These are phyloP conservation scores for Amylostereum chailletii DNA, from an alignment of 1,284 basidiomycete species.

Conservation along the genomic window DNA sequence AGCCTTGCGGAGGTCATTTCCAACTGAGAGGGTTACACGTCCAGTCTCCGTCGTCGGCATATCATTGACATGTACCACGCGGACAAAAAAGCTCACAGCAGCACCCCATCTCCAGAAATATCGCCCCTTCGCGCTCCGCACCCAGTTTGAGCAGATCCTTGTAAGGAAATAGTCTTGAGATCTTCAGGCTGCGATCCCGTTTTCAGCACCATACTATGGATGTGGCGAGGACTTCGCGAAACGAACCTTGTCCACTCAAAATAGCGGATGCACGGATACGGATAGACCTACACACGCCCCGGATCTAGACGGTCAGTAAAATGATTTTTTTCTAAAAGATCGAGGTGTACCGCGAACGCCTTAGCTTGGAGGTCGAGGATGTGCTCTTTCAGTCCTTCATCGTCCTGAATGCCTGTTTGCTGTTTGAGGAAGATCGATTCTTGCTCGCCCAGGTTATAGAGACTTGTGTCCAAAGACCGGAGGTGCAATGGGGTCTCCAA, in stretches of 20 bases:
- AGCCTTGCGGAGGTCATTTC: background rate
- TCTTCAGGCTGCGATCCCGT: conserved; percentile 9
- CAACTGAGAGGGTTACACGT: background rate
- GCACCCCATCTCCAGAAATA: conserved; percentile 19
- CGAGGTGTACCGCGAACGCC: conserved; percentile 25
- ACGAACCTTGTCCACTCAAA: conserved; percentile 7
- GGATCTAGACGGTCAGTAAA: conserved; percentile 3
- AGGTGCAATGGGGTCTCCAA: background rate
- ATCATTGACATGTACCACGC: background rate
- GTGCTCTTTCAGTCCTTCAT: conserved; percentile 29
- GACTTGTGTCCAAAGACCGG: conserved; percentile 2
- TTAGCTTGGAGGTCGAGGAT: conserved; percentile 27
- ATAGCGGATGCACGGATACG: conserved; percentile 9
- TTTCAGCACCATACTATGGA: too few species aligned
- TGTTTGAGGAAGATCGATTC: conserved; percentile 26
- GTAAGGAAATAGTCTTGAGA: conserved; percentile 12
- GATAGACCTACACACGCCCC: conserved; percentile 4
- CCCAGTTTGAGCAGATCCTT: conserved; percentile 14
- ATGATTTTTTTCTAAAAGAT: background rate
- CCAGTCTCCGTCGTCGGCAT: background rate
- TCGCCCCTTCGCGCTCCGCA: conserved; percentile 13
- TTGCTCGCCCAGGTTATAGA: conserved; percentile 12
- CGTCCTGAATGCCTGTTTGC: conserved; percentile 26
- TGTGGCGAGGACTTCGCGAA: too few species aligned
- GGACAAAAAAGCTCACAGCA: conserved; percentile 14